Base-by-base conservation (phyloP, 225 moss, liverwort and hornwort genomes). In the Pseudoscleropodium purum region DNA sequence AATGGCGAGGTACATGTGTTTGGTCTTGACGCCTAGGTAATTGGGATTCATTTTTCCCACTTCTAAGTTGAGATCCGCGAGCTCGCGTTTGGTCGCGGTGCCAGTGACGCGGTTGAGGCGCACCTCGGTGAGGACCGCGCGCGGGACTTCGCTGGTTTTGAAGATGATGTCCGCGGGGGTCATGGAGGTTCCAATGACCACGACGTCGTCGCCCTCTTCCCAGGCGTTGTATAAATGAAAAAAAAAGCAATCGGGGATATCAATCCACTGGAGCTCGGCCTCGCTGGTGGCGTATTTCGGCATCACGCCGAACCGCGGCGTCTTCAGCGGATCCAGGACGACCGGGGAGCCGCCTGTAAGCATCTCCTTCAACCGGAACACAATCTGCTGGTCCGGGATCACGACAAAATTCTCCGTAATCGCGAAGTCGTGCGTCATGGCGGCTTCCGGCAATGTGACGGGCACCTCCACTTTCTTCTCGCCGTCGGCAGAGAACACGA, bases 351-450 rank as follows among this genome's bases (percentile, higher is more conserved):
- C 98, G 7, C 96, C 98, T 1, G 82, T 93, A 10, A 99, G 90
- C 98, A 99, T 95, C 87, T 95, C 95, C 64, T 73, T 93, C 83
- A 99, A 72, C 17, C 91, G 92, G 47, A 99, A 99, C 60, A 97
- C 94, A 33, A 99, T 96, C 91, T 99, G 97, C 87, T 99, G 98
- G 57, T 99, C 98, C 10, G 98, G 98, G 74, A 99, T 97, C 15
- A 99, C 94, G 23, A 96, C 97, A 39, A 93, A 97, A 45, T 93
- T 93, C 91, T 96, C 87, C 12, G 98, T 99, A 90, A 99, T 93
- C 30, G 98, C 97, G 90, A 99, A 99, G 64, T 99, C 98, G 52
- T 99, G 98, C 54, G 97, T 97, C 96, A 99, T 96, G 37, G 98
- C 97, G 6, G 96, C 96, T 85, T 96, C 94, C 18, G 93, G 93